phyloP scores from a whole-genome alignment of 768 basidiomycete species.

The Lentinula lateritia region DNA sequence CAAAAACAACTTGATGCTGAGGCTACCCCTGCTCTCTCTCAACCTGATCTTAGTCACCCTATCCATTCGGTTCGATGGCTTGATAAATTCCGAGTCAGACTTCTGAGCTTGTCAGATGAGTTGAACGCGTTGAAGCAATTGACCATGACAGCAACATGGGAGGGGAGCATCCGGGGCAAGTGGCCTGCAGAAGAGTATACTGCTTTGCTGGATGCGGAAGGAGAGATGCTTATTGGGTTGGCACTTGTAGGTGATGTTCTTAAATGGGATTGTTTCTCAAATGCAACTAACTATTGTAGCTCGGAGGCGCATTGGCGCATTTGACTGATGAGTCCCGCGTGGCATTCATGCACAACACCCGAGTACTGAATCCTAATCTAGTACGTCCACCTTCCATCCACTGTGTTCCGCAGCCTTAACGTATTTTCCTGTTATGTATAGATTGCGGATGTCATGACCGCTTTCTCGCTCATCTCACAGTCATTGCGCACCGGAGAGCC shows the following conservation, averaged over 20 bases:
- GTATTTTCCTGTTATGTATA: constrained; percentile 12
- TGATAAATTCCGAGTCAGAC: constrained; percentile 19
- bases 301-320: constrained; percentile 34
- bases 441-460: constrained; percentile 36
- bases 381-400: constrained; percentile 23
- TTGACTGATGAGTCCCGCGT: constrained; percentile 36
- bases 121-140: constrained; percentile 25
- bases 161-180: constrained; percentile 43
- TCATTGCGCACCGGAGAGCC: constrained; percentile 40
- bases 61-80: constrained; percentile 13
- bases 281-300: constrained; percentile 15
- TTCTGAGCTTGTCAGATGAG: constrained; percentile 26
- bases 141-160: constrained; percentile 37
- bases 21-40: neutral
- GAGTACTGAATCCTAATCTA: constrained; percentile 51
- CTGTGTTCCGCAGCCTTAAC: constrained; percentile 7
- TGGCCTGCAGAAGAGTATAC: constrained; percentile 48
- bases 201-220: constrained; percentile 32
- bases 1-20: neutral
- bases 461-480: constrained; percentile 37
- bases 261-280: constrained; percentile 1
- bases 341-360: constrained; percentile 34
- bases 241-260: constrained; percentile 24
- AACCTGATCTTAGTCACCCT: too few relatives aligned
- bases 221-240: constrained; percentile 33